Base-by-base conservation (phyloP, 2,329 filamentous ascomycete genomes). In the Apiospora koreana region DNA sequence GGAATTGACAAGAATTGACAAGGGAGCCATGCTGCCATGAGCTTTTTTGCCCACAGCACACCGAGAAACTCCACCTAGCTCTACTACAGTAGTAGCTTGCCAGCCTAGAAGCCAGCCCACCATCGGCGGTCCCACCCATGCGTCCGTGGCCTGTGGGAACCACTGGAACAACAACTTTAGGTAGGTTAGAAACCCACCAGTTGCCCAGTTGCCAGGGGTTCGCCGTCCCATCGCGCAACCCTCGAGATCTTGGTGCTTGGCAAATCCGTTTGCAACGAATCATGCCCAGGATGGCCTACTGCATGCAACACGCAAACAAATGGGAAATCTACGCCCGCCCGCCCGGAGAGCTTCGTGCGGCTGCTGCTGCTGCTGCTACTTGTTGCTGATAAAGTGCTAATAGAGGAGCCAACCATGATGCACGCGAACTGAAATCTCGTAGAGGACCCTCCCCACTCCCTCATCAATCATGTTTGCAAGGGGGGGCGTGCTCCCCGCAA, bases 211-310 rank as follows among this genome's bases (percentile, higher is more conserved):
- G 18, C 54, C 54, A 38, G 18, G 54, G 31, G 54, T 62, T 62
- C 54, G 54, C 31, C 21, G 54, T 62, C 54, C 54, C 54, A 35
- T 62, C 31, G 54, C 35, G 54, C 54, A 62, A 62, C 54, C 8
- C 21, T 62, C 18, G 21, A 58, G 54, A 62, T 62, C 54, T 62
- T 62, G 31, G 54, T 18, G 38, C 54, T 62, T 62, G 31, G 54
- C 18, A 62, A 62, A 28, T 62, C 54, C 54, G 54, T 38, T 62
- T 38, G 31, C 54, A n/a, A 62, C 54, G 54, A 62, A 38, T n/a
- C 54, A 38, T 8, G 54, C 38, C 54, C 54, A 28, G 28, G 8
- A 31, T 18, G 50, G 18, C 50, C 28, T 35, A 31, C 28, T 9
- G 28, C 31, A 31, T 58, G 50, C 28, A 58, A 16, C 41, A 16